Conservation (phyloP, 495 filamentous ascomycete species). For the Neurospora sp. region DNA sequence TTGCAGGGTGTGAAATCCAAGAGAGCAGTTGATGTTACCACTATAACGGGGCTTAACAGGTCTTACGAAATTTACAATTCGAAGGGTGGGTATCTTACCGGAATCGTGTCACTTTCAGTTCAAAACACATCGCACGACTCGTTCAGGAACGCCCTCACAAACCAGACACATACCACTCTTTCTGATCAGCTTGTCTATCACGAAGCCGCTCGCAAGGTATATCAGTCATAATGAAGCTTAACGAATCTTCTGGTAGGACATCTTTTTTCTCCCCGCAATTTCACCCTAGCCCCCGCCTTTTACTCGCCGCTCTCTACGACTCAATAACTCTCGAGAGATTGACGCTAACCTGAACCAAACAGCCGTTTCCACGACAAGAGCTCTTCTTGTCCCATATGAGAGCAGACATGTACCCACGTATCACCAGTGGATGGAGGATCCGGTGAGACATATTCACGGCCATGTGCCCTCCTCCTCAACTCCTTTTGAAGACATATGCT, state of each 20-base stretch:
- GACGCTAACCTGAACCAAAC: neutral
- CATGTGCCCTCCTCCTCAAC: neutral
- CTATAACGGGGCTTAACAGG: neutral
- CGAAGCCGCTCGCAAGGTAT: neutral
- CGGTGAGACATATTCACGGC: constrained; percentile 35
- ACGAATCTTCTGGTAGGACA: constrained; percentile 36
- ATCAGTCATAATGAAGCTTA: constrained; percentile 23
- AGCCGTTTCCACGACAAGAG: constrained; percentile 57
- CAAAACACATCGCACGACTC: neutral
- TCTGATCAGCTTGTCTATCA: neutral
- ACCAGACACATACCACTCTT: neutral
- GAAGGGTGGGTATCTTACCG: neutral
- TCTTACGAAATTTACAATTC: neutral
- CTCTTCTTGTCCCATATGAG: constrained; percentile 78
- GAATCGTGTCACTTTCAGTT: neutral
- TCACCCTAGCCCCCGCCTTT: neutral
- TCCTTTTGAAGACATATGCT: neutral
- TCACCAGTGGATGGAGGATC: constrained; percentile 85
- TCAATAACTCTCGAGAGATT: neutral
- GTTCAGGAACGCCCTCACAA: neutral
- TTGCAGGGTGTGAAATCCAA: no score
- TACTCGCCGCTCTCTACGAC: no score
- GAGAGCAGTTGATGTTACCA: neutral
- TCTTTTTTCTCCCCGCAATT: neutral
- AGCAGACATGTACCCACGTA: constrained; percentile 70